These are phyloP conservation scores for Murraya koenigii DNA, from an alignment of 345 rosid species.

Conservation along the genomic window DNA sequence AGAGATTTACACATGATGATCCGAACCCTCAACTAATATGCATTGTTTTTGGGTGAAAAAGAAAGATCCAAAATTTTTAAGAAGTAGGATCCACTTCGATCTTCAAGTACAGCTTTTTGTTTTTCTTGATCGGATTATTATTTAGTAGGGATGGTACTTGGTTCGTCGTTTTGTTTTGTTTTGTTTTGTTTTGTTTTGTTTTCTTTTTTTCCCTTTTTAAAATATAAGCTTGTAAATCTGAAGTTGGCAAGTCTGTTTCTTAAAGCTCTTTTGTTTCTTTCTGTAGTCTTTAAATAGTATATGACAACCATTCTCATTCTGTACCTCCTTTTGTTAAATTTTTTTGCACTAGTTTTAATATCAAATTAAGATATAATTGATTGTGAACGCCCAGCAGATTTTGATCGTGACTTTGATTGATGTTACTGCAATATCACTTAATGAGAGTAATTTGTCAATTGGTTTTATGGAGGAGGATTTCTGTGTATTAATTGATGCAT, in stretches of 20 bases:
- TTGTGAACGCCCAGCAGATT: not conserved
- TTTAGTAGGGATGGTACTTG: not conserved
- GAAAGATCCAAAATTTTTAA: too few species aligned
- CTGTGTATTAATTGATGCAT: too few species aligned
- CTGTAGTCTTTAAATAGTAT: not conserved
- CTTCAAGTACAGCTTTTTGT: constrained; percentile 12
- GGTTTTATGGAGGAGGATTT: too few species aligned
- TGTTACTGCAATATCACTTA: too few species aligned
- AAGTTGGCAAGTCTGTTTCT: not conserved
- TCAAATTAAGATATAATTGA: not conserved
- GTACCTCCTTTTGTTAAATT: not conserved
- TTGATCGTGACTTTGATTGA: not conserved
- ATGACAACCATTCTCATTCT: not conserved
- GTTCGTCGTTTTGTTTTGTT: not conserved
- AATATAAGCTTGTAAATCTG: not conserved
- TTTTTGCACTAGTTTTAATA: not conserved
- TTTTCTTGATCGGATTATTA: not conserved
- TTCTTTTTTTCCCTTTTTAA: not conserved
- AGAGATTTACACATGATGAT: too few species aligned
- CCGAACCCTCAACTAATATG: too few species aligned
- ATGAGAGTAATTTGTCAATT: too few species aligned
- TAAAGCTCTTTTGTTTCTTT: not conserved
- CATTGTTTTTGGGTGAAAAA: not conserved
- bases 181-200: too few species aligned
- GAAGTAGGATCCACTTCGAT: constrained; percentile 16